Evolutionary conservation across 352 stramenopile genomes (phyloP).

Genomic region (Phytophthora citricola): DNA sequence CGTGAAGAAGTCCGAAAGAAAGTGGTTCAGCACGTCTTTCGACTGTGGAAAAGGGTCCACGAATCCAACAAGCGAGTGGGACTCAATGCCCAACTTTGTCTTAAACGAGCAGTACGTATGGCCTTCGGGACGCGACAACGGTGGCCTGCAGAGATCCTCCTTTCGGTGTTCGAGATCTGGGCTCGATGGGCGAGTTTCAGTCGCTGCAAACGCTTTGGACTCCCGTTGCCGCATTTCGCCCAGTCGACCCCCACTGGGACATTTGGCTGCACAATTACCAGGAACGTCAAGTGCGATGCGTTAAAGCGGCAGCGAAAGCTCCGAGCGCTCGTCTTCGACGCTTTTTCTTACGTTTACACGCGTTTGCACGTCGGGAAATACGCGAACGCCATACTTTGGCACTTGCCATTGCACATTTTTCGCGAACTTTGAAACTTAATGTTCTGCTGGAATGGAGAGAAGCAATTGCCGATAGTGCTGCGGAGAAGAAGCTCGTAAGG

Average conservation of each 20-base stretch:
- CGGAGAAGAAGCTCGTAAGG: conserved; percentile 53
- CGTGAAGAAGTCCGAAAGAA: conserved; percentile 64
- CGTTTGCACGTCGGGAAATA: conserved; percentile 30
- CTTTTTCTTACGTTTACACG: conserved; percentile 47
- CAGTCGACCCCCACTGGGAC: conserved; percentile 67
- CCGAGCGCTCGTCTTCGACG: conserved; percentile 57
- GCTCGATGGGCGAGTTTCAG: conserved; percentile 63
- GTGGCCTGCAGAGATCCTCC: conserved; percentile 68
- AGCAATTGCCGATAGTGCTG: conserved; percentile 51
- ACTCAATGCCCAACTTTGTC: conserved; percentile 74
- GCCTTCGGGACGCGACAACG: conserved; percentile 61
- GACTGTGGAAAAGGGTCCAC: conserved; percentile 69
- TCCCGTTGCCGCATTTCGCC: conserved; percentile 54
- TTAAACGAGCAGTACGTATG: conserved; percentile 71
- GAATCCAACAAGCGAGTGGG: conserved; percentile 48
- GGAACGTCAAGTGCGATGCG: conserved; percentile 72
- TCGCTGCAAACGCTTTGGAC: conserved; percentile 52
- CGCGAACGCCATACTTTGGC: conserved; percentile 22
- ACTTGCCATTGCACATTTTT: conserved; percentile 32
- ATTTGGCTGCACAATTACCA: conserved; percentile 82
- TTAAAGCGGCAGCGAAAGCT: conserved; percentile 65
- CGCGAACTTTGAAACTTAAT: conserved; percentile 7
- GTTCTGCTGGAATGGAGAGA: conserved; percentile 55
- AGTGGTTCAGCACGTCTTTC: conserved; percentile 72
- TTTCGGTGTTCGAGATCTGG: conserved; percentile 77